Percentiles rank a stretch among this genome's conserved stretches.
Conservation (phyloP, 148 eudicot genomes). For the Gaultheria prostrata region DNA sequence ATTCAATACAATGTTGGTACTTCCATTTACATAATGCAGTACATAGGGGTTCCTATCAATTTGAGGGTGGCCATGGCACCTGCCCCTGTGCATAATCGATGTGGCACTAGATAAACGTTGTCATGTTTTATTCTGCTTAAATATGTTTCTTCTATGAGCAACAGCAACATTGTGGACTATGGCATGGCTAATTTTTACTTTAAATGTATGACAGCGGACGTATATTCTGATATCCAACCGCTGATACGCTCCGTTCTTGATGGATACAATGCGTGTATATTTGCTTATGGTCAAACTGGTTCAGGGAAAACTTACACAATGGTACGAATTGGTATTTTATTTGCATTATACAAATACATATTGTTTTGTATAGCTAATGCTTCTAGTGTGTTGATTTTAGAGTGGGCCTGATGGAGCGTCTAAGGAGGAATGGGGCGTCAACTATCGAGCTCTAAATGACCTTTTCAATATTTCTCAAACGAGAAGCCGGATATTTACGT, state of each 20-base stretch:
- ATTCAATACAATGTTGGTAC: background rate
- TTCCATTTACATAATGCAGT: background rate
- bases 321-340: slow-evolving; percentile 35
- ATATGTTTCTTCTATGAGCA: background rate
- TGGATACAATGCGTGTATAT: slow-evolving; percentile 74
- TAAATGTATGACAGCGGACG: slow-evolving; percentile 38
- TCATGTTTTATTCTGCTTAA: background rate
- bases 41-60: background rate
- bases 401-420: slow-evolving; percentile 35
- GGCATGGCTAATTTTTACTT: background rate
- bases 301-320: slow-evolving; percentile 80
- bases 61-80: background rate
- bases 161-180: slow-evolving; percentile 4
- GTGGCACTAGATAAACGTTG: slow-evolving; percentile 2
- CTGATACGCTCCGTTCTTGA: slow-evolving; percentile 69
- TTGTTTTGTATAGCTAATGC: background rate
- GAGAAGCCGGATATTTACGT: slow-evolving; percentile 21
- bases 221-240: slow-evolving; percentile 60
- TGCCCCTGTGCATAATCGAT: background rate
- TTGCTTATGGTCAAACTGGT: slow-evolving; percentile 90
- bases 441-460: slow-evolving; percentile 39
- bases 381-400: slow-evolving; percentile 16
- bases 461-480: slow-evolving; percentile 36
- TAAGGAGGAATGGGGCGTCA: slow-evolving; percentile 37
- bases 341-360: background rate